Percentiles rank a stretch among this genome's conserved stretches.
Conservation (phyloP, 345 rosid genomes). For the Ceriops decandra region DNA sequence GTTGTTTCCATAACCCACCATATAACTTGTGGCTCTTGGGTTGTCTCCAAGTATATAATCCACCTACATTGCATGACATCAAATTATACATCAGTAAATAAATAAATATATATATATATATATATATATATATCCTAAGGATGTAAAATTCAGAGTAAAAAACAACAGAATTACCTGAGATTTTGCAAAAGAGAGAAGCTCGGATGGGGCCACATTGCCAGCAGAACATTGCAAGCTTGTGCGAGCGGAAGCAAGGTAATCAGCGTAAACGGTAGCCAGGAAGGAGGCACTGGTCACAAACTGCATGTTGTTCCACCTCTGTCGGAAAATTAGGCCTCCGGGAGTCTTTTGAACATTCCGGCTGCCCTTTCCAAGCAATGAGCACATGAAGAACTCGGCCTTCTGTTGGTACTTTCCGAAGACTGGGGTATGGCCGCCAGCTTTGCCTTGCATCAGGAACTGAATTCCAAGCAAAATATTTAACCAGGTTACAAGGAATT, state of each 20-base stretch:
- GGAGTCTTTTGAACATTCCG: slow-evolving; percentile 46
- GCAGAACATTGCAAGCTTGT: slow-evolving; percentile 55
- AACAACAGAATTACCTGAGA: slow-evolving; percentile 55
- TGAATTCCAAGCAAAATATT: background rate
- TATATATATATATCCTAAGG: background rate
- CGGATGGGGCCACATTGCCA: slow-evolving; percentile 52
- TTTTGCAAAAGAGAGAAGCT: slow-evolving; percentile 76
- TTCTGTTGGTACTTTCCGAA: slow-evolving; percentile 39
- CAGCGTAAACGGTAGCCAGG: slow-evolving; percentile 69
- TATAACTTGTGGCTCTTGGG: slow-evolving; percentile 91
- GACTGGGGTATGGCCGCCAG: slow-evolving; percentile 36
- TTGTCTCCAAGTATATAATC: slow-evolving; percentile 98
- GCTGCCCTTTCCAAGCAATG: slow-evolving; percentile 29
- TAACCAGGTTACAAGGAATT: no score
- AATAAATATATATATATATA: no score
- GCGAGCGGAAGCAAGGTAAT: slow-evolving; percentile 73
- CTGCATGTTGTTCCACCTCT: slow-evolving; percentile 34
- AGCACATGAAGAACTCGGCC: slow-evolving; percentile 39
- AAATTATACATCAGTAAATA: background rate
- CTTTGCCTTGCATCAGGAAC: slow-evolving; percentile 31
- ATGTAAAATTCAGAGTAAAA: background rate
- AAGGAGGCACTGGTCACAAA: slow-evolving; percentile 69
- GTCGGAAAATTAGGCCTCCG: slow-evolving; percentile 35
- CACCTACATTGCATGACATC: slow-evolving; percentile 38
- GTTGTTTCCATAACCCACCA: slow-evolving; percentile 97